phyloP scores from a whole-genome alignment of 2,329 filamentous ascomycete genomes.

The Diaporthe nobilis region DNA sequence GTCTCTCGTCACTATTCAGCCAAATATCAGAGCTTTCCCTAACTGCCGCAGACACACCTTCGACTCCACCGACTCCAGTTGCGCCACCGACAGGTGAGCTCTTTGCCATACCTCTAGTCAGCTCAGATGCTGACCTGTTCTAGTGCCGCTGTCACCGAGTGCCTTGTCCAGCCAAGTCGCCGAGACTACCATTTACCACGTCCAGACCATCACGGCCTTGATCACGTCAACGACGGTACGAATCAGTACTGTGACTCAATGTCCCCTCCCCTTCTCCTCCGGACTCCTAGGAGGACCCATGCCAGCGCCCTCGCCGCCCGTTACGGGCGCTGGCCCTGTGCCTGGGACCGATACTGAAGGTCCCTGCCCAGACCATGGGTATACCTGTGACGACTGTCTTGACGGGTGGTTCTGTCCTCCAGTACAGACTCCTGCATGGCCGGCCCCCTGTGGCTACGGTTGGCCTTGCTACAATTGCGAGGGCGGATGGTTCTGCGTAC shows the following conservation, averaged over 20 bases:
- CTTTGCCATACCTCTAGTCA: too few relatives aligned
- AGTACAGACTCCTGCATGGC: conserved; percentile 39
- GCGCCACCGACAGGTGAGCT: conserved; percentile 31
- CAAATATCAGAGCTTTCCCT: conserved; percentile 40
- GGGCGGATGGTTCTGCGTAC: conserved; percentile 41
- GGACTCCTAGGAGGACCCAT: not conserved
- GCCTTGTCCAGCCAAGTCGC: conserved; percentile 12
- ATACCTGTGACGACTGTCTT: conserved; percentile 40
- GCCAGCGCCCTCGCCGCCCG: not conserved
- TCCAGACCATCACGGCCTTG: conserved; percentile 41
- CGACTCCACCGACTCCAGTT: not conserved
- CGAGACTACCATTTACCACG: conserved; percentile 41
- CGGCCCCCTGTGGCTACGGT: conserved; percentile 40
- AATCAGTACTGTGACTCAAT: conserved; percentile 33
- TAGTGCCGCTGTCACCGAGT: not conserved
- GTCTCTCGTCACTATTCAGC: conserved; percentile 39
- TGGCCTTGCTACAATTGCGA: conserved; percentile 42
- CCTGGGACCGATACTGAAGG: conserved; percentile 5
- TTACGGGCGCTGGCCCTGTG: not conserved
- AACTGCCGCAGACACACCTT: conserved; percentile 6
- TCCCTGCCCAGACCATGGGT: conserved; percentile 40
- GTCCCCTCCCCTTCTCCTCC: conserved; percentile 15
- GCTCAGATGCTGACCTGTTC: conserved; percentile 8
- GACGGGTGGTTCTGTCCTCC: conserved; percentile 43
- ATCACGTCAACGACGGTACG: conserved; percentile 36